These are phyloP conservation scores for Candida orba DNA, from an alignment of 805 yeast species.

Conservation along the genomic window DNA sequence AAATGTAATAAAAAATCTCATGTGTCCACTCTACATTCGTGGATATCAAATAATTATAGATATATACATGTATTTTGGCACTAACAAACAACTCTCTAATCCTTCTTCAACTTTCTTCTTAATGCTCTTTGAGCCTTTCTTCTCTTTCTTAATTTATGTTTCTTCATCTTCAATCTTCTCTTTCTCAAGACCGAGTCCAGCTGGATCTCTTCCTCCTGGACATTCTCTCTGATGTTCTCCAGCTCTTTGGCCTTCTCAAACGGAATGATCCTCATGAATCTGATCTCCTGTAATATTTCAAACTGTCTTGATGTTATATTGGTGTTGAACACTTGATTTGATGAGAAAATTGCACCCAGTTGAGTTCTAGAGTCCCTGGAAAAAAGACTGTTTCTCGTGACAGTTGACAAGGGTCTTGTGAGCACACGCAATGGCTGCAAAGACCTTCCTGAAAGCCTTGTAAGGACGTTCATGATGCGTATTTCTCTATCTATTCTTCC, in stretches of 20 bases:
- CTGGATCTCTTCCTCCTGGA: conserved; percentile 11
- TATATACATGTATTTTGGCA: too few relatives aligned
- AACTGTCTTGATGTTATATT: conserved; percentile 8
- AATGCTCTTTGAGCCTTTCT: conserved; percentile 86
- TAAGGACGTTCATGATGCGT: too few relatives aligned
- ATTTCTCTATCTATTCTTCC: too few relatives aligned
- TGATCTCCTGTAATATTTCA: conserved; percentile 4
- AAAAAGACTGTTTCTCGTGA: conserved; percentile 2
- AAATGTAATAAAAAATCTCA: too few relatives aligned
- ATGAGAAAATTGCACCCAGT: conserved; percentile 3
- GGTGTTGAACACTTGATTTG: conserved; percentile 6
- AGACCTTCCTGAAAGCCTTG: neutral
- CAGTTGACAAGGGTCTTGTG: conserved; percentile 3
- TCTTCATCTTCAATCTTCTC: conserved; percentile 93
- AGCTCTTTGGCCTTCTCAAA: conserved; percentile 15
- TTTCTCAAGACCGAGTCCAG: conserved; percentile 72
- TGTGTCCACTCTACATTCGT: too few relatives aligned
- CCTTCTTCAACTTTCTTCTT: conserved; percentile 46
- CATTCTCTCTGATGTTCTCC: conserved; percentile 9
- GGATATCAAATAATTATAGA: too few relatives aligned
- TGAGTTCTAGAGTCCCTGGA: neutral
- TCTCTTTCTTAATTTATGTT: conserved; percentile 95
- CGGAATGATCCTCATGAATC: conserved; percentile 15
- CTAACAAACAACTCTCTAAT: conserved; percentile 11
- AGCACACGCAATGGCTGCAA: neutral